Evolutionary conservation across 208 protist genomes (phyloP).

Genomic region (Leishmania major): DNA sequence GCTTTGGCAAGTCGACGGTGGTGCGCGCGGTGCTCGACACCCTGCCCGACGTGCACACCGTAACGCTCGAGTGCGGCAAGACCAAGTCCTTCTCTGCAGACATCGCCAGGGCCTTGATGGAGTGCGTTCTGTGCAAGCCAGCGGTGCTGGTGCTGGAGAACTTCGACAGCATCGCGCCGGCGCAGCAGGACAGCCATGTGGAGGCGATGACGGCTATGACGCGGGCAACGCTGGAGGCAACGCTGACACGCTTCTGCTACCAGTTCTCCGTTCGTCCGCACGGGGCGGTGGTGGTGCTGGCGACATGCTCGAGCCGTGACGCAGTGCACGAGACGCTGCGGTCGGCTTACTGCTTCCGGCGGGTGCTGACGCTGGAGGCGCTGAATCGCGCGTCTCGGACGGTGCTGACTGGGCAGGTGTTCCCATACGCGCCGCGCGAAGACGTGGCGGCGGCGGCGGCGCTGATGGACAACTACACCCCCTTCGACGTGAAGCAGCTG

Average conservation of each 20-base stretch:
- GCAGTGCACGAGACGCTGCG: conserved; percentile 68
- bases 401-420: conserved; percentile 60
- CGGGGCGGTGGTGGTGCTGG: conserved; percentile 65
- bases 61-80: conserved; percentile 65
- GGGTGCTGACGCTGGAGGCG: conserved; percentile 60
- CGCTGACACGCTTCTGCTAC: conserved; percentile 52
- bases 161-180: conserved; percentile 80
- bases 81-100: conserved; percentile 45
- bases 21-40: conserved; percentile 47
- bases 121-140: conserved; percentile 79
- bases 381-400: conserved; percentile 54
- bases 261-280: conserved; percentile 26
- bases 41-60: conserved; percentile 51
- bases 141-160: conserved; percentile 87
- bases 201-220: conserved; percentile 64
- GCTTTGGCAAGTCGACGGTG: conserved; percentile 84
- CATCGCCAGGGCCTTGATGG: conserved; percentile 52
- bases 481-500: conserved; percentile 80
- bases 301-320: conserved; percentile 71
- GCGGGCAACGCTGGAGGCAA: conserved; percentile 57
- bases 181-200: conserved; percentile 73
- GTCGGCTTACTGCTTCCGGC: conserved; percentile 66
- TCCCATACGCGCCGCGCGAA: conserved; percentile 37
- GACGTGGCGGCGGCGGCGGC: conserved; percentile 42
- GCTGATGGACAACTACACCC: conserved; percentile 90